Conservation (phyloP, 2,329 filamentous ascomycete species). For the Neoascochyta sp. region DNA sequence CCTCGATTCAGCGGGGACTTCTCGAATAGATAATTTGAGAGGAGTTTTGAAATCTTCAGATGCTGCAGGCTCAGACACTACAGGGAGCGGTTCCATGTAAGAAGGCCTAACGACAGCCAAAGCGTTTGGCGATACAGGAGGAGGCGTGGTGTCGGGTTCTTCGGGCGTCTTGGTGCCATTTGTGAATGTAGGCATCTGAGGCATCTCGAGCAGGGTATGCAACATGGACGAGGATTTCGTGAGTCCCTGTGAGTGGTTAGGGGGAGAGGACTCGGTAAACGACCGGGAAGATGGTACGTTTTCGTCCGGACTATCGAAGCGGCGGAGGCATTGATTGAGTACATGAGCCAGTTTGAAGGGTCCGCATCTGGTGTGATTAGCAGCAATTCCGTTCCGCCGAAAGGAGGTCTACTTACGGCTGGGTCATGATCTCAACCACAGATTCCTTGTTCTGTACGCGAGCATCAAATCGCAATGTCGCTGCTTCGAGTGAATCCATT, state of each 20-base stretch:
- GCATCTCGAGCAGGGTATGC: too few relatives aligned
- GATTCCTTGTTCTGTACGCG: conserved; percentile 26
- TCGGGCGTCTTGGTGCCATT: too few relatives aligned
- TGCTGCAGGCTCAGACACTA: too few relatives aligned
- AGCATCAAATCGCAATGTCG: conserved; percentile 31
- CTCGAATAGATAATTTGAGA: not conserved
- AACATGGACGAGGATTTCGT: too few relatives aligned
- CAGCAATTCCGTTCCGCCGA: too few relatives aligned
- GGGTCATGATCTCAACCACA: conserved; percentile 34
- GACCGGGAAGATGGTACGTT: conserved; percentile 8
- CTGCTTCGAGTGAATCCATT: conserved; percentile 32
- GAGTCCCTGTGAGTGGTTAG: conserved; percentile 3
- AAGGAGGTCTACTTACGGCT: conserved; percentile 27
- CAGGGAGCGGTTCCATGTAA: too few relatives aligned
- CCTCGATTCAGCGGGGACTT: conserved; percentile 3
- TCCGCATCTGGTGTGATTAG: conserved; percentile 22
- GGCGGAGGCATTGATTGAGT: conserved; percentile 28
- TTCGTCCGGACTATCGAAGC: conserved; percentile 20
- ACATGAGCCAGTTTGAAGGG: conserved; percentile 32
- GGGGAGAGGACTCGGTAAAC: not conserved
- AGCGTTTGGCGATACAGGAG: too few relatives aligned
- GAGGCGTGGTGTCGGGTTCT: too few relatives aligned
- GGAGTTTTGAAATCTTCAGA: too few relatives aligned
- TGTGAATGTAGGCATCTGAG: too few relatives aligned
- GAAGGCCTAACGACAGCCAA: too few relatives aligned